phyloP scores from a whole-genome alignment of 768 basidiomycete genomes.

The Suillus occidentalis region DNA sequence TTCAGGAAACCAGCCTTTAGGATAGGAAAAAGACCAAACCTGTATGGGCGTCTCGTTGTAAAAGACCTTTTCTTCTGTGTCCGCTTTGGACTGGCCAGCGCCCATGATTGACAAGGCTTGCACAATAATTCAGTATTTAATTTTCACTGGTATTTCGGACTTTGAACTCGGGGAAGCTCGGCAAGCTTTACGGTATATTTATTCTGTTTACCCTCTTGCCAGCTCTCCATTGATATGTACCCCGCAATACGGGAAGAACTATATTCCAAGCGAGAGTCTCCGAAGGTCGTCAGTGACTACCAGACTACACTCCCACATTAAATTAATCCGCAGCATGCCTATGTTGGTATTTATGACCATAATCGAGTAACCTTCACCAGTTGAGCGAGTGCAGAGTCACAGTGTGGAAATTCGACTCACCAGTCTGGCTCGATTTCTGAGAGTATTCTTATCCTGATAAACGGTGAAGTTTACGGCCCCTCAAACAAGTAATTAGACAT shows the following conservation, averaged over 20 bases:
- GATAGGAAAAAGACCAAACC: constrained; percentile 32
- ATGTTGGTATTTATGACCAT: constrained; percentile 48
- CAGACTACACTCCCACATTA: not conserved
- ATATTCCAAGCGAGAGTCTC: not conserved
- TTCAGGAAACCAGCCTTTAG: not conserved
- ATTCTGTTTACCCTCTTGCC: too few species aligned
- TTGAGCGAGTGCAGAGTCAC: constrained; percentile 7
- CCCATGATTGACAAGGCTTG: constrained; percentile 47
- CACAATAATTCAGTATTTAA: not conserved
- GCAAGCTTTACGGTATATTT: not conserved
- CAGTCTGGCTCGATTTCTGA: constrained; percentile 97
- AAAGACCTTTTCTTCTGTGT: constrained; percentile 57
- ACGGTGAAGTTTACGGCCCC: constrained; percentile 13
- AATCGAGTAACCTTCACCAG: constrained; percentile 43
- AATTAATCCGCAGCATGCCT: constrained; percentile 18
- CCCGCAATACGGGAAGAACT: not conserved
- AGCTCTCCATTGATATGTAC: not conserved
- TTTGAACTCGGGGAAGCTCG: not conserved
- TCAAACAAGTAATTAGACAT: constrained; percentile 26
- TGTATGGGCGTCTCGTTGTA: constrained; percentile 53
- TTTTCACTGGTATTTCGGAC: not conserved
- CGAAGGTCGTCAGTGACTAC: too few species aligned
- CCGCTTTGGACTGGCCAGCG: constrained; percentile 62
- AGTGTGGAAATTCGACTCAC: constrained; percentile 38
- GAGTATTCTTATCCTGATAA: constrained; percentile 77